Base-by-base conservation (phyloP, 1,139 yeast species). In the Suhomyces kunorum region DNA sequence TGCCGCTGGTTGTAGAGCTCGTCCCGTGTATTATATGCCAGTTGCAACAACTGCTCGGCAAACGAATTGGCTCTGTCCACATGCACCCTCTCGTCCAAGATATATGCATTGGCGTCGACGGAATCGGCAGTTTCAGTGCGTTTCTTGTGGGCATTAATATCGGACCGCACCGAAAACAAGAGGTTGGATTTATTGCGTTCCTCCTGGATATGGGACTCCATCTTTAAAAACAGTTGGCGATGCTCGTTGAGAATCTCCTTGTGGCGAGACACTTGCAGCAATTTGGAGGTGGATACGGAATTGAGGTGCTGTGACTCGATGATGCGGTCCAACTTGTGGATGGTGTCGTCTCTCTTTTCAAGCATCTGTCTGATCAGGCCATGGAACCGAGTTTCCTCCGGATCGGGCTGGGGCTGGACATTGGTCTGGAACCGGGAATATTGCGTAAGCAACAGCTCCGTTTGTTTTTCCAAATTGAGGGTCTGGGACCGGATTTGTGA, bases 21-120 rank as follows among this genome's bases (percentile, higher is more conserved):
- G 47, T 92, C 97, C 46, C 98, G 71, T 0, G 98, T 89, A 50
- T 84, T 86, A 63, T 81, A 84, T 0, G 97, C 98, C 58, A 86
- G 94, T 18, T 80, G 78, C 28, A 92, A 71, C 42, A 92, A 68
- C 36, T 86, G 67, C 56, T 92, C 97, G 6, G 96, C 87, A 46
- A 89, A 70, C 33, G 76, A 73, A 58, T 88, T 83, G 32, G 94
- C 82, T 41, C 74, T 74, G 50, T 87, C 88, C 17, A 85, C 85
- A 38, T 96, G 71, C 26, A 76, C 71, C 12, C 88, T 65, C 62
- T 92, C 98, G 43, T 83, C 83, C 43, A 86, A 71, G 58, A 87
- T 82, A 60, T 90, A 90, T 45, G 80, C 87, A 46, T 83, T 59
- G 15, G 70, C 66, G 44, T 63, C 55, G n/a, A 50, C 76, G 38